A percentile compares a stretch with the other conserved stretches of the same genome.
phyloP scores from a whole-genome alignment of 148 eudicot species.

The Rhododendron williamsianum region DNA sequence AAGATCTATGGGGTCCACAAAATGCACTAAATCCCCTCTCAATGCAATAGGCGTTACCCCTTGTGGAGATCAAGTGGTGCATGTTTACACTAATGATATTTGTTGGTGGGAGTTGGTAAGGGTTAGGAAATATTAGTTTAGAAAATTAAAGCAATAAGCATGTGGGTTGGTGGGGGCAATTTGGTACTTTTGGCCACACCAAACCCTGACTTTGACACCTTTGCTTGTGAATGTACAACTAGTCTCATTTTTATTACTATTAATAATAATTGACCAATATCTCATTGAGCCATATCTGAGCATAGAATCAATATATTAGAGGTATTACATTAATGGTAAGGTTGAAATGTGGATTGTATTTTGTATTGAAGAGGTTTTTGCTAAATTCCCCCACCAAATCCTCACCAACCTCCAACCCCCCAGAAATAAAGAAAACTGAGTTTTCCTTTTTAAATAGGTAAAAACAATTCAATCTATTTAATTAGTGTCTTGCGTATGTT shows the following conservation, averaged over 20 bases:
- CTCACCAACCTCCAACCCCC: not conserved
- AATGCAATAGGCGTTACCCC: no score
- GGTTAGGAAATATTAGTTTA: not conserved
- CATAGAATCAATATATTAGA: not conserved
- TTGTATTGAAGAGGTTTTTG: not conserved
- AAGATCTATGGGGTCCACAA: not conserved
- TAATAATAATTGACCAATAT: not conserved
- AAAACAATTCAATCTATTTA: not conserved
- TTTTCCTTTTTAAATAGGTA: not conserved
- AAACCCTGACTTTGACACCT: not conserved
- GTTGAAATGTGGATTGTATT: not conserved
- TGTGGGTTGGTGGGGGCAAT: slow-evolving; percentile 3
- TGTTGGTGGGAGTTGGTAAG: not conserved
- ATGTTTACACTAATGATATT: not conserved
- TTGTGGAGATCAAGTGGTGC: not conserved
- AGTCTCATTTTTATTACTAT: not conserved
- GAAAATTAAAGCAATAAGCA: not conserved
- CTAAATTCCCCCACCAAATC: not conserved
- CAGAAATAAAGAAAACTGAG: not conserved
- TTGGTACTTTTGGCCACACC: not conserved
- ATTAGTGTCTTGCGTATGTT: not conserved
- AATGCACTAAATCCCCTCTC: not conserved
- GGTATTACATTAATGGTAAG: not conserved
- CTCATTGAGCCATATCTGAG: not conserved
- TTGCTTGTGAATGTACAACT: not conserved